Evolutionary conservation across 2,329 filamentous ascomycete species (phyloP), one percentile per base, ranked within the genome.

Genomic region (Clarireedia hainanense): DNA sequence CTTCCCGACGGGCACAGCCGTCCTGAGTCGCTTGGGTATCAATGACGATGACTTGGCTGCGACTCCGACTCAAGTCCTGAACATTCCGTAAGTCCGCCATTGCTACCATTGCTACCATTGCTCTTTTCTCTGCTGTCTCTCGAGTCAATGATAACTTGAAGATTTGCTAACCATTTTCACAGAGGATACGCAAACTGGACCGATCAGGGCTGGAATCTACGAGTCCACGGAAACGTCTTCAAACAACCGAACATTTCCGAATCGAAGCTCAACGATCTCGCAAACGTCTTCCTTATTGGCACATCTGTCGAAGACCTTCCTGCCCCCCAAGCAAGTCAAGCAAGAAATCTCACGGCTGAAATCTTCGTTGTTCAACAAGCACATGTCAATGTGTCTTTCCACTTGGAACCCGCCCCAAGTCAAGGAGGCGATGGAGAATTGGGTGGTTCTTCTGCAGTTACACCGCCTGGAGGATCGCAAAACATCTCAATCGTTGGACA

Each of bases 221-320:
- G 86, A 27, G 81, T 91, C 60, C 88, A 87, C 61, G 88, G 88
- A 62, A 90, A 90, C 65, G 84, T 91, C n/a, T 91, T 85, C 76
- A 91, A 90, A 69, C 80, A 86, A 59, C 88, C 88, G 1, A 80
- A 88, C 57, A 84, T 87, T 36, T 79, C 78, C 1, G 75, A 81
- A 62, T 73, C 75, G 36, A 87, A 81, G 62, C 73, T 91, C 47
- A 79, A 91, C 62, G 75, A 84, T 39, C 74, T 91, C 3, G 85
- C 86, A 56, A 83, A 90, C 61, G 69, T 81, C 34, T 89, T 91
- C 70, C 75, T 91, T 9, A 78, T 89, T 57, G 84, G 78, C 50
- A 82, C 80, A 5, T 76, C 77, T 54, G 78, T 90, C 37, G 69
- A 79, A 9, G 70, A 83, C 14, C 75, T 91, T 5, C 76, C 80